Evolutionary conservation across 1,284 basidiomycete genomes (phyloP), one percentile per base, ranked within the genome.

Genomic region (Cystobasidium pallidum): DNA sequence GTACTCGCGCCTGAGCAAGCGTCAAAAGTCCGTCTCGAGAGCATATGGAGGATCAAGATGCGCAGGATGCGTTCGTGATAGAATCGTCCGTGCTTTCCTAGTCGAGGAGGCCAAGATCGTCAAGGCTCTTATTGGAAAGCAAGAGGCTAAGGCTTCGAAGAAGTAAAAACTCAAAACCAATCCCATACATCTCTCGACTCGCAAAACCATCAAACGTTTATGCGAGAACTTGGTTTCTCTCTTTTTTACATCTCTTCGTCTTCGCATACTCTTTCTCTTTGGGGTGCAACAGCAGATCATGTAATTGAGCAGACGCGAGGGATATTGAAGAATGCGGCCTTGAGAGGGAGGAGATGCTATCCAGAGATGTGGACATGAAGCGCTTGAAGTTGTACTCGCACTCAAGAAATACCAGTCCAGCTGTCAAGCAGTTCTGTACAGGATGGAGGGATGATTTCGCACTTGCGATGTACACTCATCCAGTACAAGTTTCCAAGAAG

Each of bases 21-120:
- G 93, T 79, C 87, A 91, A 84, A 97, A 97, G 88, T 91, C 91
- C 68, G 94, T 97, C 74, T 88, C 87, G 80, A 85, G 94, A 78
- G 92, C 94, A 76, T 97, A 97, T 82, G 94, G 94, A 83, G 94
- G 94, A 78, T 96, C 93, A 80, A 86, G 91, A 82, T 97, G 94
- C 83, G 91, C 91, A 76, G 87, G 87, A 79, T 97, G 94, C 82
- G 92, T 94, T 70, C 91, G 90, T 84, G 89, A 90, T 77, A 95
- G 95, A 78, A 94, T 99, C 80, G 90, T 99, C 80, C 92, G 96
- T 75, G 94, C 96, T 76, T 99, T 99, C 89, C 85, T 99, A 76
- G 92, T 99, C 72, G 96, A 99, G 86, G 94, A 99, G 86, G 95
- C 95, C 62, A 99, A 98, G 88, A 98, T 99, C 79, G 95, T 99